A percentile compares a stretch with the other conserved stretches of the same genome.
phyloP scores from a whole-genome alignment of 768 basidiomycete species.

The Ephemerocybe angulata region DNA sequence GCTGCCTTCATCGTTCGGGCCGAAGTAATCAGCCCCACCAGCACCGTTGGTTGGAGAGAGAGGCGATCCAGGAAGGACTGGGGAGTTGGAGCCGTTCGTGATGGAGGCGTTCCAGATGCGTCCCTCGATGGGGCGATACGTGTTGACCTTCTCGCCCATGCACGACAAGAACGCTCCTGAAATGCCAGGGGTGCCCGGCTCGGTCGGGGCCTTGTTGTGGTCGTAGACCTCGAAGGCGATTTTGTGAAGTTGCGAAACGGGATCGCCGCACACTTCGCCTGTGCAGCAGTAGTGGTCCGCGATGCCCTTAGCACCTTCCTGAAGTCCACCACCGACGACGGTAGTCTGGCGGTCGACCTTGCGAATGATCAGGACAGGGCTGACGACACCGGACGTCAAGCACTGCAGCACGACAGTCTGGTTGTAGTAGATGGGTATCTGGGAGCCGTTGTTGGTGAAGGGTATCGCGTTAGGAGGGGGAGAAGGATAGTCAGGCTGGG shows the following conservation, averaged over 20 bases:
- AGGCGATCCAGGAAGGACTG: slow-evolving; percentile 66
- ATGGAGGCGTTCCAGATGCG: slow-evolving; percentile 74
- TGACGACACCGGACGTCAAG: slow-evolving; percentile 88
- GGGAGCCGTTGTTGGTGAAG: slow-evolving; percentile 77
- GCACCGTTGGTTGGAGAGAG: slow-evolving; percentile 58
- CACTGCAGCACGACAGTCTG: slow-evolving; percentile 95
- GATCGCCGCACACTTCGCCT: slow-evolving; percentile 89
- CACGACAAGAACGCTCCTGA: slow-evolving; percentile 85
- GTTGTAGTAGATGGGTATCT: slow-evolving; percentile 94
- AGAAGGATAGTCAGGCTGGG: slow-evolving; percentile 85
- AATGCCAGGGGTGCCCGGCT: slow-evolving; percentile 72
- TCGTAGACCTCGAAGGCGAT: slow-evolving; percentile 92
- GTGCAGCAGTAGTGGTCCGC: slow-evolving; percentile 78
- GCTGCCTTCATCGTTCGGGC: slow-evolving; percentile 48
- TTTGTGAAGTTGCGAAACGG: slow-evolving; percentile 94
- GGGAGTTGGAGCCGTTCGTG: slow-evolving; percentile 46
- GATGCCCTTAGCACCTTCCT: slow-evolving; percentile 82
- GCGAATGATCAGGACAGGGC: slow-evolving; percentile 89
- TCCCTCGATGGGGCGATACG: slow-evolving; percentile 79
- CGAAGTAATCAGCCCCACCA: slow-evolving; percentile 64
- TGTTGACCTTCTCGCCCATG: slow-evolving; percentile 92
- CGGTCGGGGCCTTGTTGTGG: slow-evolving; percentile 60
- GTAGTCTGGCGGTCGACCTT: slow-evolving; percentile 90
- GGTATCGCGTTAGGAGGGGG: slow-evolving; percentile 89
- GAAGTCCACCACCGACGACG: slow-evolving; percentile 86